These are phyloP conservation scores for Blepharisma stoltei DNA, from an alignment of 73 alveolate genomes.

Conservation along the genomic window DNA sequence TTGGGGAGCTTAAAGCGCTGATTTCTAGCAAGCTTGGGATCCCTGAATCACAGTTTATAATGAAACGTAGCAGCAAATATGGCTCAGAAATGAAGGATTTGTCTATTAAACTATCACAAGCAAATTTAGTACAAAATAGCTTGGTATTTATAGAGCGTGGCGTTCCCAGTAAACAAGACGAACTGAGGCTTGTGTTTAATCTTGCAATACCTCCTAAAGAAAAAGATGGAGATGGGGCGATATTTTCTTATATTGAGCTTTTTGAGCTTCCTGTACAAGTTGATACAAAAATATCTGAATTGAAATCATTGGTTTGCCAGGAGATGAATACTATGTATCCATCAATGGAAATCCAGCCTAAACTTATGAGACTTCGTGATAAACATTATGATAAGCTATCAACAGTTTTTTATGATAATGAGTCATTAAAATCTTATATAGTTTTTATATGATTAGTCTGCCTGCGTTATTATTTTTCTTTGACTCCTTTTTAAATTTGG, in stretches of 20 bases:
- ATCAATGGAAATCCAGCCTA: not conserved
- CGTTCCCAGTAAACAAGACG: not conserved
- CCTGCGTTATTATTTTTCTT: too few species aligned
- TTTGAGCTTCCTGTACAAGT: not conserved
- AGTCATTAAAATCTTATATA: not conserved
- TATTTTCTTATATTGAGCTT: not conserved
- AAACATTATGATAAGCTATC: not conserved
- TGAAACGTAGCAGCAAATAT: slow-evolving; percentile 16
- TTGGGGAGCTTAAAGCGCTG: slow-evolving; percentile 9
- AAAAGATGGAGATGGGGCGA: not conserved
- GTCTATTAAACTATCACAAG: not conserved
- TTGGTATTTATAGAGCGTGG: slow-evolving; percentile 20
- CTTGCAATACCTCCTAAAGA: slow-evolving; percentile 3
- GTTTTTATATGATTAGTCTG: too few species aligned
- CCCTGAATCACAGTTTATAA: slow-evolving; percentile 10
- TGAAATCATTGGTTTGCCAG: not conserved
- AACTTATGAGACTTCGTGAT: slow-evolving; percentile 11
- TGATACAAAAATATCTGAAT: not conserved
- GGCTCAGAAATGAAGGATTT: slow-evolving; percentile 22
- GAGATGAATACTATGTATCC: not conserved
- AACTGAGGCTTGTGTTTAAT: not conserved
- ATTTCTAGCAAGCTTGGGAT: not conserved
- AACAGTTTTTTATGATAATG: not conserved
- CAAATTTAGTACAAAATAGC: not conserved
- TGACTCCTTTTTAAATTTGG: too few species aligned